Evolutionary conservation across 225 moss, liverwort and hornwort genomes (phyloP), one percentile per base, ranked within the genome.

Genomic region (Anthoceros angustus): DNA sequence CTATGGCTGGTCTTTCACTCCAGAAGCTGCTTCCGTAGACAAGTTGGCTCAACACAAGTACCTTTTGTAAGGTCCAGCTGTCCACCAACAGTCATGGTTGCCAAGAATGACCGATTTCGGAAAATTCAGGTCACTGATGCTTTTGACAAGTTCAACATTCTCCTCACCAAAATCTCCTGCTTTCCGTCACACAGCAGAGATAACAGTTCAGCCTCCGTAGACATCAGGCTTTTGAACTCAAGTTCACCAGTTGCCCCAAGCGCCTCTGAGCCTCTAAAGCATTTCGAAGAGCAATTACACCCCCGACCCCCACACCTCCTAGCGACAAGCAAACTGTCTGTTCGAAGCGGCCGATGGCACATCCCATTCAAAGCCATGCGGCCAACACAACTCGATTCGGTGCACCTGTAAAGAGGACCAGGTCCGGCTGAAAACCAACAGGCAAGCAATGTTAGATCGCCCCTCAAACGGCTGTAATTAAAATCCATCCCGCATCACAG

Each of bases 11-110:
- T 23, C 25, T 24, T 40, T 5, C 32, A 68, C 64, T 60, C 64
- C 66, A 67, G n/a, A 26, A 61, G 25, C 7, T 32, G 2, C 32
- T 32, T 32, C 32, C 46, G 18, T 48, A 48, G 2, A 48, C 14
- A 48, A 5, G 1, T 0, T 12, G 18, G 18, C 18, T 48, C 46
- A 12, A 18, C 12, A 2, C 46, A 48, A 12, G 46, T 48, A 42
- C 24, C 40, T 12, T 6, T 69, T 72, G 75, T 73, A 67, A 41
- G 77, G 77, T 41, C 86, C 87, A 66, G 78, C 67, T 64, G 88
- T 76, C 67, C 67, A 72, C 91, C 95, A 91, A 68, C 88, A 86
- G 71, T 95, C 95, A 72, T 95, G 95, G 66, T 95, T 95, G 75
- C 91, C 95, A 75, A 95, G 95, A 67, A 95, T 88, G 69, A 70